Base-by-base conservation (phyloP, 2,329 filamentous ascomycete genomes). In the Thelonectria blattea region DNA sequence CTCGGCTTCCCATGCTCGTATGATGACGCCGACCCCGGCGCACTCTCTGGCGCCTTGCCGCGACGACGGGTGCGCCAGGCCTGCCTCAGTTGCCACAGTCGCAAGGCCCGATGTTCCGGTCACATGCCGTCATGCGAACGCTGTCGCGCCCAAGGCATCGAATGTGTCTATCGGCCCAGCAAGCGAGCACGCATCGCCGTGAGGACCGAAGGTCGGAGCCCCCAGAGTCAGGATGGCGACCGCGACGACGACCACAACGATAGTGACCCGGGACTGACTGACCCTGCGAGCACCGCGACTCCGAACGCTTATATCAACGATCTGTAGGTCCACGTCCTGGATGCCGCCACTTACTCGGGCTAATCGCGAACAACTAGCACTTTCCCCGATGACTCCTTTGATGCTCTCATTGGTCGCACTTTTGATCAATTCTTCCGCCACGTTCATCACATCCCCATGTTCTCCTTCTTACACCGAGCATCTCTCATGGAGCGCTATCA, bases 401-500 rank as follows among this genome's bases (percentile, higher is more conserved):
- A 85, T 65, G 74, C 79, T 20, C 69, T 86, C 24, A 82, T 84
- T 42, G 75, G 80, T 51, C 79, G 79, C 41, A 83, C 83, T 6
- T 84, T 86, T 64, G 83, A 83, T 66, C 80, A 81, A 65, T 86
- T 85, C 73, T 86, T 86, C 70, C 81, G 81, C 43, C 81, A 86
- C 67, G 79, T 86, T 42, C 83, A 86, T 71, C 84, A 86, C 62
- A 83, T 86, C 52, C 83, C 84, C 46, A 83, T 84, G 65, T 84
- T 83, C 73, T 84, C 83, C 11, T 87, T 86, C 58, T 72, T 87
- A 15, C 84, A 87, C 66, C 82, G 83, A 24, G 83, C 84, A 12
- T 86, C 84, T 2, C 79, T 86, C 22, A 85, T 85, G 83, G 83
- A 86, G 68, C 79, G 84, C 30, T 85, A 85, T 68, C 81, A 85